These are phyloP conservation scores for Hygrocybe punicea DNA, from an alignment of 768 basidiomycete genomes.

Conservation along the genomic window DNA sequence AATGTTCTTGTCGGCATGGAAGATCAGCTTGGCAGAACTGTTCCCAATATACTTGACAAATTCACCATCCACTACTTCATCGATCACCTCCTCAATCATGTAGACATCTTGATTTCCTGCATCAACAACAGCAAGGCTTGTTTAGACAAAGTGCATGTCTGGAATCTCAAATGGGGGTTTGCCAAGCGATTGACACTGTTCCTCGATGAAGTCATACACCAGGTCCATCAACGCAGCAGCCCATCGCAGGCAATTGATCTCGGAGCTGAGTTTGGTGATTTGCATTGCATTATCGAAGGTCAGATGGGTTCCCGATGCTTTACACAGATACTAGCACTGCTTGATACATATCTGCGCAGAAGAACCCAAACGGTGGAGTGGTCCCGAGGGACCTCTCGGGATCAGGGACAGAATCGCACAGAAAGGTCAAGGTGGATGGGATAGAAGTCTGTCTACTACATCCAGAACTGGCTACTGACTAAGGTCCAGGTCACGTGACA, in stretches of 20 bases:
- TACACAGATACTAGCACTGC: constrained; percentile 13
- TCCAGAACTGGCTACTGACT: too few relatives aligned
- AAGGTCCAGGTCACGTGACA: too few relatives aligned
- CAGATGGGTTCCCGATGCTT: not conserved
- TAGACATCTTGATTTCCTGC: constrained; percentile 9
- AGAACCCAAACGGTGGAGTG: not conserved
- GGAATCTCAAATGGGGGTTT: constrained; percentile 13
- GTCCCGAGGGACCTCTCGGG: too few relatives aligned
- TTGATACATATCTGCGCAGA: constrained; percentile 11
- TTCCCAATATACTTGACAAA: constrained; percentile 28
- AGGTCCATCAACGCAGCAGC: constrained; percentile 16
- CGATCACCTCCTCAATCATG: constrained; percentile 20
- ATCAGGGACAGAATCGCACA: too few relatives aligned
- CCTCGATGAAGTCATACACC: constrained; percentile 17
- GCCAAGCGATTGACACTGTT: not conserved
- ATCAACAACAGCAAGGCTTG: constrained; percentile 9
- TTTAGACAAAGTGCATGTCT: constrained; percentile 14
- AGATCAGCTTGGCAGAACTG: constrained; percentile 13
- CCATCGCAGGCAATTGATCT: constrained; percentile 19
- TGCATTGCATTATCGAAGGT: constrained; percentile 16
- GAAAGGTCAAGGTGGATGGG: too few relatives aligned
- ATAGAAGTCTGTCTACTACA: too few relatives aligned
- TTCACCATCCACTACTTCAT: not conserved
- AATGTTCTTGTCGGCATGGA: not conserved
- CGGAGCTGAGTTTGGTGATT: constrained; percentile 4